Base-by-base conservation (phyloP, 331 rosid species). In the Quercus phellos region DNA sequence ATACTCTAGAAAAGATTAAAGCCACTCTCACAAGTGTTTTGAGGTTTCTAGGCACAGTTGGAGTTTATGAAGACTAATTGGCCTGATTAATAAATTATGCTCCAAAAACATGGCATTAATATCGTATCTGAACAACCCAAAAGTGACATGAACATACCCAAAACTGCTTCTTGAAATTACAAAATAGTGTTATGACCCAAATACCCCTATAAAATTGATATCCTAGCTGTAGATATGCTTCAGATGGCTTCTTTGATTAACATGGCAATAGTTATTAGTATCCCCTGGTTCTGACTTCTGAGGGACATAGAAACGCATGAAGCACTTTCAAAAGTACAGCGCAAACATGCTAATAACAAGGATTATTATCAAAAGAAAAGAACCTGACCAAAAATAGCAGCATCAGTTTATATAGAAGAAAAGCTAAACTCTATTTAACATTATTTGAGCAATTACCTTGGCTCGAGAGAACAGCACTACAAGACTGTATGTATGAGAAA, bases 401-500 rank as follows among this genome's bases (percentile, higher is more conserved):
- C 72, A 72, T 46, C 53, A 81, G 74, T 70, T 53, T 77, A 77
- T 68, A 61, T 56, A 74, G 38, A 61, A 70, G 60, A 70, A 68
- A 67, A 76, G 26, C 43, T 17, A 59, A n/a, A 73, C 72, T 64
- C 60, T 3, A 67, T 59, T 76, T 59, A 74, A 51, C 69, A 42
- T 21, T 70, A 50, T 70, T 83, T 22, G 35, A 43, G 32, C 70
- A 71, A 78, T 75, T 87, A 93, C 99, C 99, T 93, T 95, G 24
- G 89, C 85, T 78, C 87, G 84, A 79, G 98, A 93, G 86, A 90
- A 89, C 81, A 93, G 84, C 85, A 90, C 74, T 71, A 91, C 85
- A 76, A 95, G 88, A 85, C 92, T 84, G 84, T 91, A 89, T 14
- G 98, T 89, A 75, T 86, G 89, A 76, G 99, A 86, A 69, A 95